A percentile compares a stretch with the other conserved stretches of the same genome.
Conservation (phyloP, 345 rosid genomes). For the Geranium brycei region DNA sequence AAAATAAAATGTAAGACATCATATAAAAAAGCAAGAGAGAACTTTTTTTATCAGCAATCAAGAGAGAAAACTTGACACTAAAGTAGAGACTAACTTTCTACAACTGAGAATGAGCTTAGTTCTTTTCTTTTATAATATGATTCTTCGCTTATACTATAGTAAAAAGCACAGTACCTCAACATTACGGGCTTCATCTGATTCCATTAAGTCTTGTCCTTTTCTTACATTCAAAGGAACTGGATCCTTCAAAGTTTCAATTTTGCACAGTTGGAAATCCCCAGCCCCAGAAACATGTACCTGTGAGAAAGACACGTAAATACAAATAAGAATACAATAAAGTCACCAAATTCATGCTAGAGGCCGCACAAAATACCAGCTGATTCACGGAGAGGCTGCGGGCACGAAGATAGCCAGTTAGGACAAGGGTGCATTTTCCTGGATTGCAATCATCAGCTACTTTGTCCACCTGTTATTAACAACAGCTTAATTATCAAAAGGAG, state of each 20-base stretch:
- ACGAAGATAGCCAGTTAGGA: slow-evolving; percentile 65
- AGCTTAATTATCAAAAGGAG: not conserved
- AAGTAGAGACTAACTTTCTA: too few relatives aligned
- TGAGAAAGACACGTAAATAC: slow-evolving; percentile 6
- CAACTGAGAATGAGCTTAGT: too few relatives aligned
- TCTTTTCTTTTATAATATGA: too few relatives aligned
- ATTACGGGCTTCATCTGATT: slow-evolving; percentile 38
- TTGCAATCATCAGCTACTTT: slow-evolving; percentile 31
- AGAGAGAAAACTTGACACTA: too few relatives aligned
- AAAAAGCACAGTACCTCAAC: slow-evolving; percentile 35
- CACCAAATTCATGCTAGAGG: slow-evolving; percentile 5
- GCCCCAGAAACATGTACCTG: slow-evolving; percentile 85
- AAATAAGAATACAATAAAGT: slow-evolving; percentile 7
- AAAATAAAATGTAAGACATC: too few relatives aligned
- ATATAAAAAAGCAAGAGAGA: too few relatives aligned
- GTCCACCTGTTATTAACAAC: slow-evolving; percentile 32
- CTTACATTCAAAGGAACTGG: slow-evolving; percentile 55
- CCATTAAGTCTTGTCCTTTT: slow-evolving; percentile 59
- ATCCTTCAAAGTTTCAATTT: slow-evolving; percentile 70
- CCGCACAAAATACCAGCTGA: slow-evolving; percentile 56
- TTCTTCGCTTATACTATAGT: too few relatives aligned
- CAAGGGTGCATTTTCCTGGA: slow-evolving; percentile 49
- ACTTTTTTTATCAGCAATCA: too few relatives aligned
- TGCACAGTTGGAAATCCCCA: slow-evolving; percentile 75
- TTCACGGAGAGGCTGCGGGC: slow-evolving; percentile 67